Base-by-base conservation (phyloP, 2,329 filamentous ascomycete genomes). In the Fusarium subtropicale region DNA sequence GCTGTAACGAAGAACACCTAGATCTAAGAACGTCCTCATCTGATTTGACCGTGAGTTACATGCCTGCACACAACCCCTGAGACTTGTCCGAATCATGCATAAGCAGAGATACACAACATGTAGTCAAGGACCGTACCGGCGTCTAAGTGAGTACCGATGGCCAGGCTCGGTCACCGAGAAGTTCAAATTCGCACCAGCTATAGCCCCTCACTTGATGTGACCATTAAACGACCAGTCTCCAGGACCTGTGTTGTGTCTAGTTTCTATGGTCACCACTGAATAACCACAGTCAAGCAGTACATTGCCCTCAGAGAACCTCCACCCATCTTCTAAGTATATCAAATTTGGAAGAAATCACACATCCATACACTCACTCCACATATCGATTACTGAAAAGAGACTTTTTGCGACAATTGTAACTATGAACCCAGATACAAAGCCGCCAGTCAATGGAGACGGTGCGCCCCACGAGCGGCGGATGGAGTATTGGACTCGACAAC, bases 401-500 rank as follows among this genome's bases (percentile, higher is more conserved):
- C 7, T 2, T 10, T 10, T 16, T 50, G 16, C 15, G 11, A 50
- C 7, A 28, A 11, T n/a, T 26, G 3, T 22, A 26, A 36, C 16
- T n/a, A 50, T 36, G 47, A 36, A 10, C 11, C 11, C 31, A 4
- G 47, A n/a, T 26, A 26, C 31, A 36, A 36, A 50, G 7, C 5
- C 16, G 4, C 16, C 31, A 26, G 47, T 20, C 22, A 2, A 28
- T 28, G 31, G 22, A 7, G 26, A 36, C 16, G 11, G 8, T 10
- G 16, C 18, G 22, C 20, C 31, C 20, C 41, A 56, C 6, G 3
- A 64, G 22, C 7, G 1, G 15, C 22, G 26, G 5, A 45, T 66
- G 22, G 54, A 58, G 9, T 75, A 75, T 42, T 63, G 68, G 9
- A 74, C 69, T 2, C 69, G 69, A 12, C 72, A 75, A 26, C 54